Evolutionary conservation across 1,284 basidiomycete genomes (phyloP), one percentile per base, ranked within the genome.

Genomic region (Ustilago loliicola): DNA sequence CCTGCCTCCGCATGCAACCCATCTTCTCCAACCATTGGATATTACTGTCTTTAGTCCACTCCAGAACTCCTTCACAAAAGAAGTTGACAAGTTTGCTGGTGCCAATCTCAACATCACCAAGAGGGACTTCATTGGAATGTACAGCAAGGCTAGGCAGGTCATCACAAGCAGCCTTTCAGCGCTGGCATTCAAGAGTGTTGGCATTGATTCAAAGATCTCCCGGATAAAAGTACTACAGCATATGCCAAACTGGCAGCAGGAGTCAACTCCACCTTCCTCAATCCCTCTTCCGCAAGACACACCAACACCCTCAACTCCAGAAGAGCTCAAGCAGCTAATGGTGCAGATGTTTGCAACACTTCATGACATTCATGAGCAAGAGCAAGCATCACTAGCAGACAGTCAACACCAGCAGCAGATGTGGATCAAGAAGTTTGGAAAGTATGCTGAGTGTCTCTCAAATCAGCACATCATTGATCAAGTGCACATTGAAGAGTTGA

Each of bases 1-100:
- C 32, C 34, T 60, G 30, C 58, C 58, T 8, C 47, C 58, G 17
- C 58, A 60, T 48, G 47, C 58, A 21, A 60, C 58, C 2, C 58
- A 60, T n/a, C 23, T 51, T 15, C 47, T 60, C 2, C 58, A 60
- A 27, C 58, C 58, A 38, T 23, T 60, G 5, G 58, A 60, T 51
- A 47, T 60, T 3, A 10, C 21, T 9, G 38, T 51, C 21, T 62
- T 48, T 54, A 25, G 11, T 30, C 40, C 17, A 5, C 40, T 42
- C 15, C 7, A 42, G 17, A 8, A 42, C 6, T 5, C 17, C 3
- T 50, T 50, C 21, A 50, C 47, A 11, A 5, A 50, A 27, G 47
- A 50, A n/a, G 47, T 50, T 3, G 47, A 50, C 21, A 50, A 50
- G 47, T 50, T 50, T 50, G 47, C 21, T 4, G 47, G 47, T 3